A percentile compares a stretch with the other conserved stretches of the same genome.
Conservation (phyloP, 176 grass and related monocot species). For the Metroxylon sagu region DNA sequence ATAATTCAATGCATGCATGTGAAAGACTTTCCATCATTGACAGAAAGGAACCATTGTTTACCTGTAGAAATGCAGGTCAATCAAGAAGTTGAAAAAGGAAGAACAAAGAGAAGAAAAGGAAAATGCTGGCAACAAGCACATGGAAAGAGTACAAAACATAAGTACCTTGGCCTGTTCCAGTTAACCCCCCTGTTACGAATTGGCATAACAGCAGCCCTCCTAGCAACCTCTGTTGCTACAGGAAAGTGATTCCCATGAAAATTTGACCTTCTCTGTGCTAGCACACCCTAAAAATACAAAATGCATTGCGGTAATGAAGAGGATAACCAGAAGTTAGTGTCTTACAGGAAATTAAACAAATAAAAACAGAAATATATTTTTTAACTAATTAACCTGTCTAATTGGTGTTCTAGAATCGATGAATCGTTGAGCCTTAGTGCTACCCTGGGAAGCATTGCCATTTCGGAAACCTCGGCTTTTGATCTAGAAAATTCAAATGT, state of each 20-base stretch:
- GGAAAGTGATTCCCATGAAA: slow-evolving; percentile 67
- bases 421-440: slow-evolving; percentile 48
- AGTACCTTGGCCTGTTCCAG: slow-evolving; percentile 75
- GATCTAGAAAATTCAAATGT: slow-evolving; percentile 34
- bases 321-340: neutral
- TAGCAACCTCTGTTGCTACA: slow-evolving; percentile 60
- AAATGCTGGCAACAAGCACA: neutral
- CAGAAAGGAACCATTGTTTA: slow-evolving; percentile 54
- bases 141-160: neutral
- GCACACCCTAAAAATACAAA: slow-evolving; percentile 43
- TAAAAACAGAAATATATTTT: neutral
- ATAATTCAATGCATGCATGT: slow-evolving; percentile 34
- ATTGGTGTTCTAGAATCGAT: slow-evolving; percentile 73
- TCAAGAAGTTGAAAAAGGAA: slow-evolving; percentile 12
- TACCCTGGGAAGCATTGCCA: slow-evolving; percentile 39
- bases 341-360: neutral
- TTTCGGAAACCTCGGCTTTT: slow-evolving; percentile 64
- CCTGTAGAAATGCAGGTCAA: slow-evolving; percentile 36
- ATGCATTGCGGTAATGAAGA: neutral
- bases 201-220: slow-evolving; percentile 55
- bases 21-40: slow-evolving; percentile 31
- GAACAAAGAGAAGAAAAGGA: neutral
- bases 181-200: slow-evolving; percentile 33
- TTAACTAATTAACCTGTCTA: slow-evolving; percentile 42
- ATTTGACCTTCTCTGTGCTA: slow-evolving; percentile 83